Base-by-base conservation (phyloP, 2,329 filamentous ascomycete genomes). In the Pseudogymnoascus sp. region DNA sequence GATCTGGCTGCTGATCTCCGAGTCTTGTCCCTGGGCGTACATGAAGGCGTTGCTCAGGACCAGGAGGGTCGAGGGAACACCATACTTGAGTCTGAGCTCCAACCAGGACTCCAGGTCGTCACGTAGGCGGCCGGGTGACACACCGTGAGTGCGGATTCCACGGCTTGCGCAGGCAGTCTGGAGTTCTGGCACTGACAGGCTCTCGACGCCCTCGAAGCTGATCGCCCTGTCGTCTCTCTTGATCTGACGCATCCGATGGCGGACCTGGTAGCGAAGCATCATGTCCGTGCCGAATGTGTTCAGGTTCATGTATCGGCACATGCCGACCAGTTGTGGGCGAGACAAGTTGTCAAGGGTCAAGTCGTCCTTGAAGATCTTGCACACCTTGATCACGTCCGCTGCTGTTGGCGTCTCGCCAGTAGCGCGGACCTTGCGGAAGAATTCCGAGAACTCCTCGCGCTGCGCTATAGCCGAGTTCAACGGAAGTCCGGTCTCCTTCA, bases 311-410 rank as follows among this genome's bases (percentile, higher is more conserved):
- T 99, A 99, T 65, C 91, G 89, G 82, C 94, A 97, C 83, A 97
- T 99, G 62, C 90, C 96, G 31, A 99, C 93, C 60, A 99, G 81
- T 77, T 99, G 94, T 14, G 94, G 94, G 66, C 94, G 85, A 16
- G 92, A 97, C 67, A 99, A 79, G 77, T 99, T 99, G 84, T 99
- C 94, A 33, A 99, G 82, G 0, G 94, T 99, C 70, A 99, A 74
- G 75, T 99, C 94, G 73, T 99, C 94, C 75, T 94, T 95, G 85
- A 99, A 99, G 67, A 96, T 89, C 82, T 97, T 95, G 86, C 94
- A 97, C 66, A 99, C 93, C 78, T 94, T 96, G 81, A 99, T 96
- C 66, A 99, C 91, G 73, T 99, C 94, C 68, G 92, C 84, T 61
- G 87, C 84, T 4, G 90, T 94, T 0, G 94, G 94, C 52, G 88